These are phyloP conservation scores for Entomortierella parvispora DNA, from an alignment of 192 early-diverging fungal species.

Conservation along the genomic window DNA sequence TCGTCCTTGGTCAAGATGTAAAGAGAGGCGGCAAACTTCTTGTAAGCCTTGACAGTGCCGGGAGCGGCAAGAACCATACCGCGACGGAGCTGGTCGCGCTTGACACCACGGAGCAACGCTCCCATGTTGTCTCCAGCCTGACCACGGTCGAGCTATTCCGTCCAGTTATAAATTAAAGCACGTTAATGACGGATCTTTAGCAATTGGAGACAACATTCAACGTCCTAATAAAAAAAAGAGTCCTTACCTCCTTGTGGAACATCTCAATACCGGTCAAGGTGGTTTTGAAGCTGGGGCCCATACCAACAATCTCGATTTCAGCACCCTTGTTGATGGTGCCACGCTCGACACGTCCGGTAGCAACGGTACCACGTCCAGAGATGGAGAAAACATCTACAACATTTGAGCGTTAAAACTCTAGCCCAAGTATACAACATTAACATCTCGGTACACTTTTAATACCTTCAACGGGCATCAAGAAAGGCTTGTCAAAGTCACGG, in stretches of 20 bases:
- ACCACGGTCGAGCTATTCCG: slow-evolving; percentile 81
- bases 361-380: slow-evolving; percentile 96
- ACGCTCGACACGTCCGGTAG: slow-evolving; percentile 95
- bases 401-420: not conserved
- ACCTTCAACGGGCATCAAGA: slow-evolving; percentile 98
- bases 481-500: slow-evolving; percentile 97
- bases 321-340: slow-evolving; percentile 92
- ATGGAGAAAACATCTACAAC: slow-evolving; percentile 93
- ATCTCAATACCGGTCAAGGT: slow-evolving; percentile 98
- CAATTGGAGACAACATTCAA: not conserved
- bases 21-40: slow-evolving; percentile 91
- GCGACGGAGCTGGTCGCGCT: slow-evolving; percentile 95
- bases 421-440: not conserved
- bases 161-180: not conserved
- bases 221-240: not conserved
- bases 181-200: not conserved
- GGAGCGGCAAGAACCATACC: slow-evolving; percentile 94
- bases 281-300: slow-evolving; percentile 89
- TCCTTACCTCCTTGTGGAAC: slow-evolving; percentile 93
- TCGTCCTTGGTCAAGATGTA: slow-evolving; percentile 98
- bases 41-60: slow-evolving; percentile 94
- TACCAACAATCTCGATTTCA: slow-evolving; percentile 98
- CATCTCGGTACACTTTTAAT: not conserved
- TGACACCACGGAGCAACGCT: slow-evolving; percentile 94
- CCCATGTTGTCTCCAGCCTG: slow-evolving; percentile 99